These are phyloP conservation scores for Carex scoparia DNA, from an alignment of 176 grass and related monocot species.

Conservation along the genomic window DNA sequence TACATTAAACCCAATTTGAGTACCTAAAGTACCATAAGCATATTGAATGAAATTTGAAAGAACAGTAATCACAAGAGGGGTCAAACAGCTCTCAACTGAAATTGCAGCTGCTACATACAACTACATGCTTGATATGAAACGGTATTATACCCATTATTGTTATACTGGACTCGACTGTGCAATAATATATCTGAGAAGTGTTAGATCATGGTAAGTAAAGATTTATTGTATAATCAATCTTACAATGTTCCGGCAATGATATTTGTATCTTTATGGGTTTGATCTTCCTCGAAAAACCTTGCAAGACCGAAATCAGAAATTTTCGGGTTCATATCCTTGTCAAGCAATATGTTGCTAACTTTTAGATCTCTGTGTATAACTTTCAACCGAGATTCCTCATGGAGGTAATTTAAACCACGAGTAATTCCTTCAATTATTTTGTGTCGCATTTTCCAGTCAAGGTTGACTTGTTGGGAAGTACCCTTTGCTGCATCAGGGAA, in stretches of 20 bases:
- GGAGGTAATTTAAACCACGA: slow-evolving; percentile 22
- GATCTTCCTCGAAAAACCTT: slow-evolving; percentile 23
- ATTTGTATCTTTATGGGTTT: slow-evolving; percentile 18
- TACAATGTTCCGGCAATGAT: slow-evolving; percentile 21
- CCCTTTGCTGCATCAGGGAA: slow-evolving; percentile 5
- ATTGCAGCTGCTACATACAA: neutral
- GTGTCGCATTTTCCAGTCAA: slow-evolving; percentile 4
- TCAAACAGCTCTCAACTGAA: neutral
- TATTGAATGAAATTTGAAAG: neutral
- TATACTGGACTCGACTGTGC: neutral
- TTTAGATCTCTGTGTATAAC: slow-evolving; percentile 21
- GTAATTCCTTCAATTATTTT: slow-evolving; percentile 21
- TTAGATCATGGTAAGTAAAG: neutral
- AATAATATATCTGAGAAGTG: neutral
- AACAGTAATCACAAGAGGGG: too few relatives aligned
- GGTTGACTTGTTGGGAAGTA: neutral
- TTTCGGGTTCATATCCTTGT: slow-evolving; percentile 22
- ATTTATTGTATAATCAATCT: neutral
- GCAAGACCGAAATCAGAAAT: slow-evolving; percentile 25
- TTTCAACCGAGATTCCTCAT: slow-evolving; percentile 21
- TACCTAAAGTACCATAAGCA: neutral
- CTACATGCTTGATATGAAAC: neutral
- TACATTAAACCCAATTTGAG: neutral
- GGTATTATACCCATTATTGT: neutral
- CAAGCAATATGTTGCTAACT: slow-evolving; percentile 20